Evolutionary conservation across 2,329 filamentous ascomycete genomes (phyloP).

Genomic region (Aspergillus hiratsukae): DNA sequence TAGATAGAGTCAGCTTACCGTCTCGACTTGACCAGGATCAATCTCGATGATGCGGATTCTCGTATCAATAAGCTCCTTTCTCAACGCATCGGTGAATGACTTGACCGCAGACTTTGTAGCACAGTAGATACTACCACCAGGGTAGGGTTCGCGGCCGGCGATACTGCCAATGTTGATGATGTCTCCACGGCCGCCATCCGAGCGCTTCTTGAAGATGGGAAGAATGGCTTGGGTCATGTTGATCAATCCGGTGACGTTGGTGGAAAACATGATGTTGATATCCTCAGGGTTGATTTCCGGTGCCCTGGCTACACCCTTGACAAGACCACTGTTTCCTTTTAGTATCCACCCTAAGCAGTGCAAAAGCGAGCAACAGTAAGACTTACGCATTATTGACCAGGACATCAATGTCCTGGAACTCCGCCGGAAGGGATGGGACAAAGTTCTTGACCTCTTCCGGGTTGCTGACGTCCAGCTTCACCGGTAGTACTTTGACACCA

Average conservation of each 20-base stretch:
- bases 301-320: constrained; percentile 80
- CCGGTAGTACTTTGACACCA: constrained; percentile 75
- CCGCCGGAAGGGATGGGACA: constrained; percentile 67
- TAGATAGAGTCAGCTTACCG: constrained; percentile 46
- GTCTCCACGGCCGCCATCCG: constrained; percentile 73
- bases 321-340: constrained; percentile 62
- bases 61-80: constrained; percentile 76
- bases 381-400: constrained; percentile 94
- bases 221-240: constrained; percentile 93
- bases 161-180: constrained; percentile 95
- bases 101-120: constrained; percentile 86
- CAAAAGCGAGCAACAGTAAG: constrained; percentile 58
- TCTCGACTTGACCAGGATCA: constrained; percentile 90
- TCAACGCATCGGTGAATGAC: constrained; percentile 75
- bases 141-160: constrained; percentile 82
- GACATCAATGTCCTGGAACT: constrained; percentile 80
- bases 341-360: background rate
- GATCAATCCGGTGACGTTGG: constrained; percentile 92
- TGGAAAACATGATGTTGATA: constrained; percentile 81
- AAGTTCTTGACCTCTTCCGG: constrained; percentile 69
- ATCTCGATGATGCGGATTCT: constrained; percentile 81
- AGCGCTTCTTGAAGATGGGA: constrained; percentile 67
- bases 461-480: constrained; percentile 83
- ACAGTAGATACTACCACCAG: constrained; percentile 86
- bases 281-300: constrained; percentile 79